Evolutionary conservation across 1,284 basidiomycete genomes (phyloP).

Genomic region (Malassezia nana): DNA sequence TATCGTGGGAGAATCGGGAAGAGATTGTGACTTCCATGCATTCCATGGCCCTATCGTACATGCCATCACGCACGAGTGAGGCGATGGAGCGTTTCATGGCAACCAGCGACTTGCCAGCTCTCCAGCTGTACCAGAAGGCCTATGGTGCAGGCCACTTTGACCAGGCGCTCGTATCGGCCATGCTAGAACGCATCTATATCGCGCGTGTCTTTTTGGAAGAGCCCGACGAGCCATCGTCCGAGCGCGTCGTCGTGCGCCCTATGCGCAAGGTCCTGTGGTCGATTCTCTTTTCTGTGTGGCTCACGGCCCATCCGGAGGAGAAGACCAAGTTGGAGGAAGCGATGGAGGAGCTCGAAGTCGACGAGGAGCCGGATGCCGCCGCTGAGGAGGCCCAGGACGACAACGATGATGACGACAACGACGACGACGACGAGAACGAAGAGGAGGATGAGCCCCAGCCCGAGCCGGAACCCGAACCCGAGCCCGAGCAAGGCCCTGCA

Average conservation of each 20-base stretch:
- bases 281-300: conserved; percentile 10
- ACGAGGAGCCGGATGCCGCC: not conserved
- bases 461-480: not conserved
- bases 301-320: conserved; percentile 14
- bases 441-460: not conserved
- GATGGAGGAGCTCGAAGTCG: not conserved
- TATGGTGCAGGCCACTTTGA: conserved; percentile 17
- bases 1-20: conserved; percentile 13
- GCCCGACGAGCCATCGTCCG: conserved; percentile 16
- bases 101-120: not conserved
- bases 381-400: not conserved
- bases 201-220: conserved; percentile 18
- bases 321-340: conserved; percentile 6
- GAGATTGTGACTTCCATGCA: conserved; percentile 13
- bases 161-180: conserved; percentile 15
- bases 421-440: not conserved
- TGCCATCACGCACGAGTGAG: conserved; percentile 8
- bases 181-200: conserved; percentile 17
- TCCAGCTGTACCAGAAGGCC: conserved; percentile 12
- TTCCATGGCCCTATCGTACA: conserved; percentile 10
- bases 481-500: conserved; percentile 3
- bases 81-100: conserved; percentile 18
- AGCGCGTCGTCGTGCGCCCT: conserved; percentile 9
- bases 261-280: conserved; percentile 14
- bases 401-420: conserved; percentile 3